Conservation (phyloP, 495 filamentous ascomycete genomes). For the Lasiosphaeria hispida region DNA sequence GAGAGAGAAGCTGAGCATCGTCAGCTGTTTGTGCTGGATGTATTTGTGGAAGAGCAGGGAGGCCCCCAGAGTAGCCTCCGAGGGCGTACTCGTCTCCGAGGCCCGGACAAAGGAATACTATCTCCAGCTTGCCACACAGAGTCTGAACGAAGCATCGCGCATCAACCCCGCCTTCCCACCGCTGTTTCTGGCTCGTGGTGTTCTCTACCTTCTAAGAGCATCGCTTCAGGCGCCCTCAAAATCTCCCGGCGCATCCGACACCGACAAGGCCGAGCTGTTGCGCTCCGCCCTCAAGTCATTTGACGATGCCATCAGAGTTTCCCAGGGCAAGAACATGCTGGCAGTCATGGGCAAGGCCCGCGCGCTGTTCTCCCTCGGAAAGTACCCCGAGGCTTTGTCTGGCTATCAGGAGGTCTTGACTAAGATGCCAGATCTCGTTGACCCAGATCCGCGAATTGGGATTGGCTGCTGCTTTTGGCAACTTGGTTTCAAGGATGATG, state of each 20-base stretch:
- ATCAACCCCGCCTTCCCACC: slow-evolving; percentile 88
- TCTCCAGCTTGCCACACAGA: slow-evolving; percentile 83
- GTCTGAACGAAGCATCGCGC: slow-evolving; percentile 89
- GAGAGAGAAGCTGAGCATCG: slow-evolving; percentile 81
- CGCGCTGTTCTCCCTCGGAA: slow-evolving; percentile 77
- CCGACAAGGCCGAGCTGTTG: slow-evolving; percentile 75
- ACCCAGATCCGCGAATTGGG: slow-evolving; percentile 92
- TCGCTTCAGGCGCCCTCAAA: slow-evolving; percentile 78
- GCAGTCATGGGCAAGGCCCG: slow-evolving; percentile 83
- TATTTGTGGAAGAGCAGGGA: slow-evolving; percentile 88
- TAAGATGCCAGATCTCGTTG: slow-evolving; percentile 82
- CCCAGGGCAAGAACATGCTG: slow-evolving; percentile 82
- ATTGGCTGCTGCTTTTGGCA: slow-evolving; percentile 97
- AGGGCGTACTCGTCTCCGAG: slow-evolving; percentile 60
- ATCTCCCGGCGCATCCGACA: slow-evolving; percentile 60
- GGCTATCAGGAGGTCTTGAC: slow-evolving; percentile 81
- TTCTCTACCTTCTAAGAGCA: slow-evolving; percentile 81
- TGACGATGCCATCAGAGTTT: slow-evolving; percentile 83
- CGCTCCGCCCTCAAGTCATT: slow-evolving; percentile 85
- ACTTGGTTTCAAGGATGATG: slow-evolving; percentile 88
- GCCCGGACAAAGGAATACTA: slow-evolving; percentile 88
- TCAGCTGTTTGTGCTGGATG: slow-evolving; percentile 87
- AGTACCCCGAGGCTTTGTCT: slow-evolving; percentile 76
- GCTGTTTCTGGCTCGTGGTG: slow-evolving; percentile 86
- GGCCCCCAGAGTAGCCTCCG: slow-evolving; percentile 72